Base-by-base conservation (phyloP, 129 eudicot genomes). In the Oenanthe sinensis region DNA sequence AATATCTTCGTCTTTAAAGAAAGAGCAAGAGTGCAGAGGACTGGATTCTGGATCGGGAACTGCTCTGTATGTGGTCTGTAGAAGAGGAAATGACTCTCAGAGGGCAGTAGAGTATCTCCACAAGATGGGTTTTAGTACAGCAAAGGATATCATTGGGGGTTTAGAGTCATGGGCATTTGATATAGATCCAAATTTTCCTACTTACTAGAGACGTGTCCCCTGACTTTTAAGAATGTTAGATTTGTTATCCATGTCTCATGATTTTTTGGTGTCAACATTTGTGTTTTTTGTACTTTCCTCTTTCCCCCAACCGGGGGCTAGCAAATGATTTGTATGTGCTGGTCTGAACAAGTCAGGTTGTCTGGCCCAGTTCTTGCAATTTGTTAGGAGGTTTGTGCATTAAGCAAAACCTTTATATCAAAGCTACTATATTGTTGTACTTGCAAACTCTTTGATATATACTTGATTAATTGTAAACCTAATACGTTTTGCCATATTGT, bases 51-150 rank as follows among this genome's bases (percentile, higher is more conserved):
- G 47, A 67, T 50, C 82, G 45, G 85, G 74, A 77, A 86, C 88
- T 65, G 83, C 88, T 63, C 45, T 92, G 37, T 96, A 88, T 78
- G 96, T 92, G 13, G 82, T 96, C 12, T 96, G 99, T 81, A 88
- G 99, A 86, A 86, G 99, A 87, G 99, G 99, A 63, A 96, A 96
- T 54, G 99, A 96, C 90, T 92, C 97, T 17, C 99, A 96, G 62
- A 89, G 92, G 79, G 99, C 99, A 2, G 97, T 96, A 63, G 74
- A 92, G 39, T 77, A 60, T 55, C 93, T 96, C 62, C 97, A 86
- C 75, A 85, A 89, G 76, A 43, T 78, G 87, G 99, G 99, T 13
- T 90, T 88, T 77, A 46, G 91, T 3, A 83, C 85, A 30, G 99
- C 97, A 0, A 96, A 90, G 84, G 99, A 96, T 86, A 87, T 96